Base-by-base conservation (phyloP, 2,329 filamentous ascomycete genomes). In the Reticulascus tulasneorum region DNA sequence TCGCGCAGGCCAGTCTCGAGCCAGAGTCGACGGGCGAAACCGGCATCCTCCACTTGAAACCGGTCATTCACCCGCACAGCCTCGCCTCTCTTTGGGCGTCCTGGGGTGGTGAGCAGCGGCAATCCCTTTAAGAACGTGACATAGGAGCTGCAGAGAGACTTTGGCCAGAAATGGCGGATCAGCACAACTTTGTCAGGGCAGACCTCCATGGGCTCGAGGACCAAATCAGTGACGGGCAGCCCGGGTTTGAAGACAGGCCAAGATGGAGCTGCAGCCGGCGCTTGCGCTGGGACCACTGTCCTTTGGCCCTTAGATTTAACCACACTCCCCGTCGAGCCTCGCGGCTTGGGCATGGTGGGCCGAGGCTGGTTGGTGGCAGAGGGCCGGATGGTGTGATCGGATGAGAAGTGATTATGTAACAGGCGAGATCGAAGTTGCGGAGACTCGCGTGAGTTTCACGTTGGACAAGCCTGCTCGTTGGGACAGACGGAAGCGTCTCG, bases 51-150 rank as follows among this genome's bases (percentile, higher is more conserved):
- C 15, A 94, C 67, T 62, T 94, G 87, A 50, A 84, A 94, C 9
- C 91, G 79, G 56, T 96, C 91, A 56, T 96, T 96, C 29, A 95
- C 85, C 23, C 91, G 75, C 7, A 87, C 74, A 2, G 89, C 89
- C 37, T 93, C 82, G 30, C 86, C 87, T 43, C 79, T 81, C 58
- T 86, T 91, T 2, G 87, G 87, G 42, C 79, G 80, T 0, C 79
- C 79, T 0, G 87, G 87, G 0, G 87, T 94, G 1, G 87, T 94
- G 28, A 74, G 75, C 29, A 94, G 64, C 0, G 86, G 81, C 4
- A 94, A 63, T 0, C 73, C 75, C 35, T 62, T 62, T 1, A 94
- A 73, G 50, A 91, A 93, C 1, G 76, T 71, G 32, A 88, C 75
- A 56, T 91, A 94, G 38, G 73, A 78, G 48, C 80, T 82, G 67